Base-by-base conservation (phyloP, 2,329 filamentous ascomycete genomes). In the Botrytis porri region DNA sequence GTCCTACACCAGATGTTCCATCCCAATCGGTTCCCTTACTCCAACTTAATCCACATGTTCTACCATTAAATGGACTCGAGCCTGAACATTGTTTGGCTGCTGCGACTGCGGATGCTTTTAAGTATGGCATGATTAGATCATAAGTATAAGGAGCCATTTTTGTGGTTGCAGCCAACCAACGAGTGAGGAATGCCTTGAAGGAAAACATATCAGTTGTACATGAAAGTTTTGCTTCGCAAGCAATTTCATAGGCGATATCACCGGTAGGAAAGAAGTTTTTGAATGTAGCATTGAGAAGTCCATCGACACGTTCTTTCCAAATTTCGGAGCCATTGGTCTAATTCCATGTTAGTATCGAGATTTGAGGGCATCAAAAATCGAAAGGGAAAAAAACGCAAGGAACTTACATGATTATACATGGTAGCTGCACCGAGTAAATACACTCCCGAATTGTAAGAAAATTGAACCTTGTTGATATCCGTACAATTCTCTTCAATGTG, bases 381-480 rank as follows among this genome's bases (percentile, higher is more conserved):
- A 29, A 25, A 16, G 22, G 29, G 22, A 85, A 90, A 86, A 81
- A 86, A 0, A 85, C 18, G 25, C 9, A 7, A n/a, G 25, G 83
- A 62, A 76, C 84, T 76, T 81, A 86, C 85, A 48, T 91, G 80
- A 75, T 85, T 85, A 74, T 82, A 84, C 79, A 85, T 83, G 74
- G 82, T 83, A 6, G 84, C 83, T 20, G 80, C 80, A 37, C 84
- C 84, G 75, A 90, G 86, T 70, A 93, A 81, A 81, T 87, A 90
- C 73, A 92, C 87, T 59, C 89, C 92, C 20, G 87, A 85, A 80
- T 93, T 93, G 83, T 92, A 93, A 4, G 88, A 87, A 89, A 91
- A 94, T 80, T 92, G 88, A 41, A 87, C 85, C 71, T 82, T 81
- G 80, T 91, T 88, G 76, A 87, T 82, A 63, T 84, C 81, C 62